These are phyloP conservation scores for Kluyveromyces marxianus DNA, from an alignment of 1,139 yeast species.

Conservation along the genomic window DNA sequence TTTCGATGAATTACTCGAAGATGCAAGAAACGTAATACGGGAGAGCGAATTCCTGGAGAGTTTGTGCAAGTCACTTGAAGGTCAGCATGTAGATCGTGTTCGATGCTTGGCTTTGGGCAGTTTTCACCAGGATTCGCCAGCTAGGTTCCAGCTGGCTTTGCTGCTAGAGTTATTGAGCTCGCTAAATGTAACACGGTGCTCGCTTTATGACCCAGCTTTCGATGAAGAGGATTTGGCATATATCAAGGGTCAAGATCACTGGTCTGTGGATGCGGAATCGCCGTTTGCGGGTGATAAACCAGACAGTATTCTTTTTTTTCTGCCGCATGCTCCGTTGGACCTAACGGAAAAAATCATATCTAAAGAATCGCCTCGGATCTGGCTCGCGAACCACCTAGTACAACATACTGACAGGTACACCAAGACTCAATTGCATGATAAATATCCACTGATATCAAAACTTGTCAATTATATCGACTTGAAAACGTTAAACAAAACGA, in stretches of 20 bases:
- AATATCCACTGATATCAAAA: slow-evolving; percentile 38
- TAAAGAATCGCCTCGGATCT: slow-evolving; percentile 31
- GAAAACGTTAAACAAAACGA: background rate
- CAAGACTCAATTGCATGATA: slow-evolving; percentile 34
- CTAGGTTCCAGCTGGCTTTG: slow-evolving; percentile 59
- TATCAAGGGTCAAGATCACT: slow-evolving; percentile 25
- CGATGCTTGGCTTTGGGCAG: slow-evolving; percentile 72
- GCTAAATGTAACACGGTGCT: slow-evolving; percentile 25
- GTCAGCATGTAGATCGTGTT: slow-evolving; percentile 28
- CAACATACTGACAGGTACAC: slow-evolving; percentile 48
- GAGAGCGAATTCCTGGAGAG: slow-evolving; percentile 28
- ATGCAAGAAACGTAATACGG: slow-evolving; percentile 15
- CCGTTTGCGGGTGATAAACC: slow-evolving; percentile 10
- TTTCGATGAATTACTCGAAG: slow-evolving; percentile 1
- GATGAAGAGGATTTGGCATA: slow-evolving; percentile 36
- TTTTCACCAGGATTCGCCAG: slow-evolving; percentile 48
- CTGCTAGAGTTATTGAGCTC: slow-evolving; percentile 34
- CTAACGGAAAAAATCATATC: slow-evolving; percentile 43
- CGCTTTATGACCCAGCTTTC: slow-evolving; percentile 63
- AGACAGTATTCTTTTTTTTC: slow-evolving; percentile 38
- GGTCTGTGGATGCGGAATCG: slow-evolving; percentile 20
- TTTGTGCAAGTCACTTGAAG: slow-evolving; percentile 14
- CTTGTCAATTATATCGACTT: slow-evolving; percentile 30
- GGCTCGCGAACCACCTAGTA: slow-evolving; percentile 44
- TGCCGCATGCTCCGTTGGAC: slow-evolving; percentile 70